Evolutionary conservation across 2,329 filamentous ascomycete species (phyloP).

Genomic region (Colletotrichum australisinense): DNA sequence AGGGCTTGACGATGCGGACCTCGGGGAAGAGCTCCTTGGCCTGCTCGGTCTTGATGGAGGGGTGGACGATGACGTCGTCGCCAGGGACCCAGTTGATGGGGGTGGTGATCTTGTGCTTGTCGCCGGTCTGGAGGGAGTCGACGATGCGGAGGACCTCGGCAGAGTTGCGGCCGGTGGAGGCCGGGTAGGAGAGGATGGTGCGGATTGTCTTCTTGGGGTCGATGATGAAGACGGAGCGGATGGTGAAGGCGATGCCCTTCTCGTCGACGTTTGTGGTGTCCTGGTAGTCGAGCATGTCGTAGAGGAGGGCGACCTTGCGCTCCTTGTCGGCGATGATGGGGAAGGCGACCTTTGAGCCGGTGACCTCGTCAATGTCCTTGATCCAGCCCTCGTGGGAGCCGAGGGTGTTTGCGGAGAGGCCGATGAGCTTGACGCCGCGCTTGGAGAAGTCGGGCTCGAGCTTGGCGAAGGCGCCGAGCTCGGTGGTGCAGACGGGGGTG

Average conservation of each 20-base stretch:
- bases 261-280: conserved; percentile 84
- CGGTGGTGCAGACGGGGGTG: conserved; percentile 95
- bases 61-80: conserved; percentile 93
- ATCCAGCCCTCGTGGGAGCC: conserved; percentile 90
- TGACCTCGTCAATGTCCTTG: conserved; percentile 86
- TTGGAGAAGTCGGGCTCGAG: conserved; percentile 88
- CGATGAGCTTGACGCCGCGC: conserved; percentile 91
- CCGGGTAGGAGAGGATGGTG: conserved; percentile 91
- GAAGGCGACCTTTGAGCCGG: conserved; percentile 76
- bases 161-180: conserved; percentile 87
- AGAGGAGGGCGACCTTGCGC: conserved; percentile 79
- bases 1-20: conserved; percentile 75
- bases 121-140: conserved; percentile 83
- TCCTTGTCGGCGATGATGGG: conserved; percentile 86
- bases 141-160: conserved; percentile 82
- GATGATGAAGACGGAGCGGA: conserved; percentile 94
- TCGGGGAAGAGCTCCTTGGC: conserved; percentile 90
- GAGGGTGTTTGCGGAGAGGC: conserved; percentile 87
- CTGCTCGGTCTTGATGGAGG: conserved; percentile 83
- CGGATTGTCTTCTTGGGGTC: conserved; percentile 95
- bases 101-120: conserved; percentile 89
- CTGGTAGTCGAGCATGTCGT: conserved; percentile 88
- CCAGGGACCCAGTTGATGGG: conserved; percentile 92
- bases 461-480: conserved; percentile 93
- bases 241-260: conserved; percentile 91